Percentiles rank a stretch among this genome's conserved stretches.
Conservation (phyloP, 371 early-diverging fungal genomes). For the Rhizomucor miehei region DNA sequence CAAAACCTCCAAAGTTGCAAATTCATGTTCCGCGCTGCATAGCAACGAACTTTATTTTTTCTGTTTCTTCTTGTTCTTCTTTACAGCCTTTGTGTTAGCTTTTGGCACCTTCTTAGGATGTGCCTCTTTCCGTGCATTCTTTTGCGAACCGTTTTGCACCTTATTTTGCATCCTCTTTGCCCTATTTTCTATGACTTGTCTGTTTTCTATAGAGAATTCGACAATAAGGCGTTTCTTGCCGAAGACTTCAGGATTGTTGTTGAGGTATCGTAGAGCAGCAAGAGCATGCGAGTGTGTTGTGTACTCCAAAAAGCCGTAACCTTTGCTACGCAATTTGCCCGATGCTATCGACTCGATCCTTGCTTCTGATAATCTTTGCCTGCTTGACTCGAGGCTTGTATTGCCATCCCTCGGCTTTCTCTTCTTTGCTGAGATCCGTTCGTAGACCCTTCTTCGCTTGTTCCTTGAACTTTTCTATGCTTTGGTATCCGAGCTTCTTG, state of each 20-base stretch:
- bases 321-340: conserved; percentile 71
- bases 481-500: conserved; percentile 59
- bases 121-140: too few relatives aligned
- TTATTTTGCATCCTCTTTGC: conserved; percentile 10
- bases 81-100: too few relatives aligned
- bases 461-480: conserved; percentile 77
- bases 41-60: too few relatives aligned
- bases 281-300: conserved; percentile 85
- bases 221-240: conserved; percentile 68
- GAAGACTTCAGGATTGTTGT: conserved; percentile 77
- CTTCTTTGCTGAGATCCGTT: conserved; percentile 66
- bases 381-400: conserved; percentile 65
- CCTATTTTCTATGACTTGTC: conserved; percentile 71
- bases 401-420: conserved; percentile 75
- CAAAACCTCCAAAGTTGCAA: too few relatives aligned
- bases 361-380: conserved; percentile 82
- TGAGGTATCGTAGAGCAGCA: conserved; percentile 87
- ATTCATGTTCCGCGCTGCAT: too few relatives aligned
- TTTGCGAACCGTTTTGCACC: not conserved
- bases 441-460: conserved; percentile 71
- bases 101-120: too few relatives aligned
- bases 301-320: conserved; percentile 94
- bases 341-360: conserved; percentile 74
- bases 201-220: conserved; percentile 94
- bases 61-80: too few relatives aligned